Conservation (phyloP, 352 stramenopile species). For the Globisporangium lucens region DNA sequence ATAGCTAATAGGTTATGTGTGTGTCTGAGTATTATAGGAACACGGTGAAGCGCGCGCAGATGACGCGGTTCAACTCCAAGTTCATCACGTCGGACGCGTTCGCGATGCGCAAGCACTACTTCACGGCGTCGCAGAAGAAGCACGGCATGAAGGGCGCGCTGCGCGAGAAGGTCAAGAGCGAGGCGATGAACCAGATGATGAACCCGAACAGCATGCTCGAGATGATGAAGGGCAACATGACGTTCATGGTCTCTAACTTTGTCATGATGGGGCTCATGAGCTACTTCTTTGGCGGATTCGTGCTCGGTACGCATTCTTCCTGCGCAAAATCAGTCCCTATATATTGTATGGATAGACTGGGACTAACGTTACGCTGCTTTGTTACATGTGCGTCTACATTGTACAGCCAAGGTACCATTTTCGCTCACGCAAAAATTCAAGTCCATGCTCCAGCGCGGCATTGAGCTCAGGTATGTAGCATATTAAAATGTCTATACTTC, state of each 20-base stretch:
- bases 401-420: conserved; percentile 95
- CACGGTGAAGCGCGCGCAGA: conserved; percentile 77
- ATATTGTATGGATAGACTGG: not conserved
- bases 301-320: conserved; percentile 71
- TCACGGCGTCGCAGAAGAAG: conserved; percentile 87
- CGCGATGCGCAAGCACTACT: conserved; percentile 89
- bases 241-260: conserved; percentile 99
- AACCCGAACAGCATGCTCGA: conserved; percentile 97
- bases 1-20: not conserved
- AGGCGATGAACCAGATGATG: conserved; percentile 93
- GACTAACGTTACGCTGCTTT: no score
- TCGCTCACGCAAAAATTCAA: conserved; percentile 98
- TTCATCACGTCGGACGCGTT: conserved; percentile 85
- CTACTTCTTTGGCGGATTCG: conserved; percentile 98
- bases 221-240: conserved; percentile 99
- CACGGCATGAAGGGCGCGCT: conserved; percentile 82
- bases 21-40: conserved; percentile 46
- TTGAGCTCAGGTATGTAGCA: conserved; percentile 87
- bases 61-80: conserved; percentile 88
- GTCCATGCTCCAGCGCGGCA: conserved; percentile 96
- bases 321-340: not conserved
- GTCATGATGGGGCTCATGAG: conserved; percentile 99
- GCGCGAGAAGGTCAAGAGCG: conserved; percentile 87
- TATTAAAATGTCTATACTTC: no score
- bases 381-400: not conserved